phyloP scores from a whole-genome alignment of 768 basidiomycete genomes.

The Leccinum ochraceum region DNA sequence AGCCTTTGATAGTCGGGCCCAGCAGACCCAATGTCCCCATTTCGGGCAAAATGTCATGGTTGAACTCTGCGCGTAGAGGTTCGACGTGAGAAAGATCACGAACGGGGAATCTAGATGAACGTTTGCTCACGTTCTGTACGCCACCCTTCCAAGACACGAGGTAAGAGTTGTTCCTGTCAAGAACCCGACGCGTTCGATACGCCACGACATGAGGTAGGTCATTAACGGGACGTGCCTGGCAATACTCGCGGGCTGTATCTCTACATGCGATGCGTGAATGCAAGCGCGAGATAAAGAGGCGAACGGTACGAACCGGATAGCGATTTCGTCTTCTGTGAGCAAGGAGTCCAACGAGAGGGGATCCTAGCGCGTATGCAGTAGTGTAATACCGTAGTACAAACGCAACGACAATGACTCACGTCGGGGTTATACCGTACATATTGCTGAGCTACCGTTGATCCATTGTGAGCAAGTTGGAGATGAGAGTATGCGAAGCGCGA shows the following conservation, averaged over 20 bases:
- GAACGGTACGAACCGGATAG: slow-evolving; percentile 64
- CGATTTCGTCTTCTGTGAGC: slow-evolving; percentile 87
- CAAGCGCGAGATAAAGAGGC: not conserved
- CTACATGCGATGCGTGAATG: slow-evolving; percentile 39
- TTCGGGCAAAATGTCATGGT: slow-evolving; percentile 74
- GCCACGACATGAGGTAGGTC: not conserved
- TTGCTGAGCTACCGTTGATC: slow-evolving; percentile 17
- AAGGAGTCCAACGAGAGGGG: slow-evolving; percentile 77
- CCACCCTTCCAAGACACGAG: slow-evolving; percentile 89
- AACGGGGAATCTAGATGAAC: not conserved
- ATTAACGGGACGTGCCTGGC: slow-evolving; percentile 54
- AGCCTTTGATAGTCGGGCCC: slow-evolving; percentile 90
- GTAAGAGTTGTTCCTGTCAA: slow-evolving; percentile 71
- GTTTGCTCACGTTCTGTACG: slow-evolving; percentile 72
- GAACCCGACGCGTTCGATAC: slow-evolving; percentile 1
- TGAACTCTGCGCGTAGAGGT: slow-evolving; percentile 56
- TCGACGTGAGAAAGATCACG: not conserved
- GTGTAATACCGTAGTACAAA: slow-evolving; percentile 7
- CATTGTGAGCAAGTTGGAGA: not conserved
- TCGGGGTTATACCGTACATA: slow-evolving; percentile 23
- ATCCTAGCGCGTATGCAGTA: slow-evolving; percentile 52
- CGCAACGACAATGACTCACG: slow-evolving; percentile 14
- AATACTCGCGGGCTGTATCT: slow-evolving; percentile 77
- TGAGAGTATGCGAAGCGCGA: not conserved
- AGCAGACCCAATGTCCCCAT: slow-evolving; percentile 93